These are phyloP conservation scores for Colletotrichum falcatum DNA, from an alignment of 2,329 filamentous ascomycete genomes.

Conservation along the genomic window DNA sequence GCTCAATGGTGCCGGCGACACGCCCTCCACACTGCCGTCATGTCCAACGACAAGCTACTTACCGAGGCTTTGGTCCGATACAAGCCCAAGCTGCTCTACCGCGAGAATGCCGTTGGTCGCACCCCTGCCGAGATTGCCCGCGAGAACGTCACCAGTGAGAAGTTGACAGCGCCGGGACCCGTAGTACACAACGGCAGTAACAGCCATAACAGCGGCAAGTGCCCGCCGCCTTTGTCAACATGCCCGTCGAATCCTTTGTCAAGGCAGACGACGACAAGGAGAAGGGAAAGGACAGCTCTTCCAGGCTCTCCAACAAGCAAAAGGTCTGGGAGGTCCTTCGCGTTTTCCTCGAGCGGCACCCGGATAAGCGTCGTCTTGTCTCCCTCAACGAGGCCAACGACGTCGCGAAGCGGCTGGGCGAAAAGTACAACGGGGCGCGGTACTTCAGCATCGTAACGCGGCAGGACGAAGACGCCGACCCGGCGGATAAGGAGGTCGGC, in stretches of 20 bases:
- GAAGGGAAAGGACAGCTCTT: background rate
- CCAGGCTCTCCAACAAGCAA: slow-evolving; percentile 4
- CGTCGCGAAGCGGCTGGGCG: slow-evolving; percentile 66
- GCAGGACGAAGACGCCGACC: slow-evolving; percentile 45
- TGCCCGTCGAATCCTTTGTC: slow-evolving; percentile 29
- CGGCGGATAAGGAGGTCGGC: slow-evolving; percentile 45
- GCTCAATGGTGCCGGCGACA: slow-evolving; percentile 74
- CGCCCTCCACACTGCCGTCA: slow-evolving; percentile 70
- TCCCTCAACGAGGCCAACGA: slow-evolving; percentile 69
- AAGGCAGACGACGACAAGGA: slow-evolving; percentile 17
- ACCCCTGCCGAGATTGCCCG: slow-evolving; percentile 78
- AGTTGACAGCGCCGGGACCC: slow-evolving; percentile 47
- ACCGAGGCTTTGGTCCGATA: slow-evolving; percentile 63
- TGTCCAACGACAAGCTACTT: slow-evolving; percentile 51
- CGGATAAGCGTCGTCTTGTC: slow-evolving; percentile 61
- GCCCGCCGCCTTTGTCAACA: slow-evolving; percentile 22
- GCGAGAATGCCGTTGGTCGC: slow-evolving; percentile 81
- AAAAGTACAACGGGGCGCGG: slow-evolving; percentile 56
- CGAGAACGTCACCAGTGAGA: slow-evolving; percentile 61
- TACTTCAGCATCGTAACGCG: slow-evolving; percentile 52
- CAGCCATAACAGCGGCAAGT: background rate
- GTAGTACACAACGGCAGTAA: slow-evolving; percentile 16
- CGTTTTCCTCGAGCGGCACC: slow-evolving; percentile 45
- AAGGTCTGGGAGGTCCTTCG: slow-evolving; percentile 44
- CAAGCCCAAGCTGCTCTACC: slow-evolving; percentile 70